phyloP scores from a whole-genome alignment of 2,329 filamentous ascomycete species.

The Aspergillus unguis region DNA sequence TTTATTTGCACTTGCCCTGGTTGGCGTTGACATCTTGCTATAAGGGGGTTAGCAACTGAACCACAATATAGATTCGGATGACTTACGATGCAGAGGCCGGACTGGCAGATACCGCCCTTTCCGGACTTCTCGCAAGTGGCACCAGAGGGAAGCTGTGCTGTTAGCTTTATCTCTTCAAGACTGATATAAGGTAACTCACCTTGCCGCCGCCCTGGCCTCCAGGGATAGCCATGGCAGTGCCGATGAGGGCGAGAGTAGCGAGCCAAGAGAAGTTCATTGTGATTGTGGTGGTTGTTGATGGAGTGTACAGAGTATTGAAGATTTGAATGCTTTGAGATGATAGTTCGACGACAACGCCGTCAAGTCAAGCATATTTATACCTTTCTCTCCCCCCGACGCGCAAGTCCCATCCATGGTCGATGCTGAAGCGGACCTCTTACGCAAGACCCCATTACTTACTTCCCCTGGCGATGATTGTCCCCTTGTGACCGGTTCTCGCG shows the following conservation, averaged over 20 bases:
- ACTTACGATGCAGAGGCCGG: slow-evolving; percentile 7
- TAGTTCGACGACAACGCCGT: not conserved
- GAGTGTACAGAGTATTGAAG: not conserved
- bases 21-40: slow-evolving; percentile 3
- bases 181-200: not conserved
- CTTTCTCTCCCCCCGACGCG: not conserved
- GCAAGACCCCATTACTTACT: slow-evolving; percentile 1
- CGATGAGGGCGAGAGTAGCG: slow-evolving; percentile 6
- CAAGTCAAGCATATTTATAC: not conserved
- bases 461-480: not conserved
- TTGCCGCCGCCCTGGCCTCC: not conserved
- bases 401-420: not conserved
- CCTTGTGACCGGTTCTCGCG: not conserved
- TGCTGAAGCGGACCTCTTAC: not conserved
- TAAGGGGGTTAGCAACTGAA: not conserved
- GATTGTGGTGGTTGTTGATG: not conserved
- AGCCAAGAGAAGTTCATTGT: slow-evolving; percentile 9
- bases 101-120: slow-evolving; percentile 3
- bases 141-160: slow-evolving; percentile 1
- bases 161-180: too few relatives aligned
- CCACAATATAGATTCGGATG: not conserved
- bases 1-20: slow-evolving; percentile 6
- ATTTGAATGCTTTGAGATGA: too few relatives aligned
- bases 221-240: slow-evolving; percentile 7
- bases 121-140: slow-evolving; percentile 4